Base-by-base conservation (phyloP, 2,329 filamentous ascomycete species). In the Claviceps quebecensis region DNA sequence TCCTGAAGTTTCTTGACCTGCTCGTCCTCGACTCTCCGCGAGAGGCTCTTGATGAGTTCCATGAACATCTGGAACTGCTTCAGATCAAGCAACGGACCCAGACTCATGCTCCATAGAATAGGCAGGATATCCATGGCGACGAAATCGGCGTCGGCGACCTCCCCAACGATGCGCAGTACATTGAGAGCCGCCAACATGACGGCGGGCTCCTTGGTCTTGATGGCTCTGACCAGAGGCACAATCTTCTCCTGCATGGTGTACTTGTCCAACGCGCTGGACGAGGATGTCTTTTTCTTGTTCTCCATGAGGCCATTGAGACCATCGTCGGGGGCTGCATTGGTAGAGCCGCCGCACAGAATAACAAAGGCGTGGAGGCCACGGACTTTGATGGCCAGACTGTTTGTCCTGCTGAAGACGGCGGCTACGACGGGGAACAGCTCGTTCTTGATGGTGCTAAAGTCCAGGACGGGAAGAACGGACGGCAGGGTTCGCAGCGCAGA, bases 171-270 rank as follows among this genome's bases (percentile, higher is more conserved):
- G 48, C 79, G 80, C 57, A 97, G 81, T 1, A 96, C 88, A 51
- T 83, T 84, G 37, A 97, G 73, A 0, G 89, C 85, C 5, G 91
- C 90, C 74, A 97, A 86, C 87, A 97, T 97, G 9, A 98, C 93
- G 7, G 89, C 90, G 0, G 93, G 93, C 65, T 98, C 93, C 64
- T 95, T 97, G 0, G 93, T 98, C 68, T 95, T 97, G 70, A 98
- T 97, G 2, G 76, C 89, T 61, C 87, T 89, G 54, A 98, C 75
- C 4, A 97, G 71, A 0, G 93, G 93, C 0, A 97, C 79, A 37
- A 98, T 86, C 71, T 96, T 97, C 64, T 98, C 93, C 65, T 98
- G 93, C 70, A 98, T 91, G 0, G 93, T 97, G 63, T 93, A 97
- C 66, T 97, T 97, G 70, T 98, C 93, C 29, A 98, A 72, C 3